Percentiles rank a stretch among this genome's conserved stretches.
Conservation (phyloP, 345 rosid species). For the Bruguiera parviflora region DNA sequence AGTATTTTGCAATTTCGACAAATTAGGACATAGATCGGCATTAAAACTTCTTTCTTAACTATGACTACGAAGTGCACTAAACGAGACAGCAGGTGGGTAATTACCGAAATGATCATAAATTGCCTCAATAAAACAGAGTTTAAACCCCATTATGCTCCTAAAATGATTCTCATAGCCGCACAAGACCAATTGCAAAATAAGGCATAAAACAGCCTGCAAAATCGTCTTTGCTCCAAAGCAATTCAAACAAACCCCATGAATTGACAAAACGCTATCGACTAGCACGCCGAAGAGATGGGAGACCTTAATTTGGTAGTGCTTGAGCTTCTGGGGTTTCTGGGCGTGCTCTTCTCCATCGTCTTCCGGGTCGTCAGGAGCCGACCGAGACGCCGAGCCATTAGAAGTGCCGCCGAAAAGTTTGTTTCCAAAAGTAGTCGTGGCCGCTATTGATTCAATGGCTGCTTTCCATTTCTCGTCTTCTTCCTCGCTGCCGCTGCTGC, state of each 20-base stretch:
- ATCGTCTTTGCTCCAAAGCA: background rate
- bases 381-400: conserved; percentile 17
- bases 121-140: background rate
- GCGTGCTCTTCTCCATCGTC: conserved; percentile 29
- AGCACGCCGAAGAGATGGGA: background rate
- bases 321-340: conserved; percentile 54
- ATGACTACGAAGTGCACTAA: background rate
- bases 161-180: background rate
- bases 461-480: conserved; percentile 75
- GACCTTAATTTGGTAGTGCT: conserved; percentile 75
- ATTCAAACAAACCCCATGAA: background rate
- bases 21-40: background rate
- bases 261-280: background rate
- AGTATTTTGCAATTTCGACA: background rate
- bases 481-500: conserved; percentile 64
- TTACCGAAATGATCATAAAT: too few species aligned
- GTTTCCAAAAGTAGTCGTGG: conserved; percentile 48
- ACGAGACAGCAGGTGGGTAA: too few species aligned
- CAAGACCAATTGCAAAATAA: background rate
- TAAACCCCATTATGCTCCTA: background rate
- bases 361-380: conserved; percentile 2
- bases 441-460: conserved; percentile 62
- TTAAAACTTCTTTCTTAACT: background rate
- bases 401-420: conserved; percentile 17
- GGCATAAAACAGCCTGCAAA: background rate